Evolutionary conservation across 2,329 filamentous ascomycete species (phyloP), one percentile per base, ranked within the genome.

Genomic region (Laburnicola sp.): DNA sequence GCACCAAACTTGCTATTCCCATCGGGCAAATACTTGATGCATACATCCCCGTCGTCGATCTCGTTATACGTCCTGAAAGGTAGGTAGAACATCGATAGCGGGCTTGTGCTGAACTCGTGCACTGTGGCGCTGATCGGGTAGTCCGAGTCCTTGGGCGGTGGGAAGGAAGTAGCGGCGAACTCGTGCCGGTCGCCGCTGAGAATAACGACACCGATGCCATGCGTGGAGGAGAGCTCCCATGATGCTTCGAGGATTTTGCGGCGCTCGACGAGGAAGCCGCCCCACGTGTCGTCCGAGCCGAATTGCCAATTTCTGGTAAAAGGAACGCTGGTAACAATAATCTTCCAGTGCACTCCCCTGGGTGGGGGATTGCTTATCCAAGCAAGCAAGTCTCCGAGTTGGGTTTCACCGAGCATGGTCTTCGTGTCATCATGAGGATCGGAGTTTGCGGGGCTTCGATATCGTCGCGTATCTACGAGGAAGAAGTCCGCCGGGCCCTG

Each of bases 271-370:
- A 97, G 79, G 72, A 96, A 97, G 0, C 93, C 93, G 40, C 90
- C 91, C 94, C 94, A 99, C 0, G 94, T 97, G 68, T 99, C 94
- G 54, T 86, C 80, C 2, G 85, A 85, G 58, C 94, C 93, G 58
- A 96, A 84, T 23, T 85, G 87, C 93, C 94, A 99, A 73, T 99
- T 99, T 76, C 96, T 96, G 5, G 94, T 97, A 70, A 99, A 96
- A 0, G 94, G 94, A 4, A 97, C 88, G 16, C 89, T 92, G 34
- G 89, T 92, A 16, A 92, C 86, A 44, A 99, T 79, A 63, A 99
- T 86, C 76, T 97, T 97, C 93, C 94, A 99, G 65, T 87, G 86
- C 0, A 97, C 86, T 1, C 91, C 90, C 27, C 78, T 76, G 0
- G 89, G 87, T 56, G 91, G 88, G 0, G 88, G 85, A 1, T 82